These are phyloP conservation scores for Umbilicaria muhlenbergii DNA, from an alignment of 495 filamentous ascomycete species.

Conservation along the genomic window DNA sequence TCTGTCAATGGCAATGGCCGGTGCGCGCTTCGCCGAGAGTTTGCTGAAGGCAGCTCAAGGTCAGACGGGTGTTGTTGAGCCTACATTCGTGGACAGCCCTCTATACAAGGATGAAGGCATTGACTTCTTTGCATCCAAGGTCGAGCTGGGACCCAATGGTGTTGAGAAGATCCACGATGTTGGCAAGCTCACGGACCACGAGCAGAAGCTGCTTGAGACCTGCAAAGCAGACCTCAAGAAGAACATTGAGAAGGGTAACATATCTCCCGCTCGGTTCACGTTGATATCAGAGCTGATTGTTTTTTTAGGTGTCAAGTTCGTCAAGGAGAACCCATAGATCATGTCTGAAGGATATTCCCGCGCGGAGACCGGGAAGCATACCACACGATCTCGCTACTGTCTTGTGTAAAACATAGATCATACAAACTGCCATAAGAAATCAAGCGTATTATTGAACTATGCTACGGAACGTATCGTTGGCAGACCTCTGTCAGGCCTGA, in stretches of 20 bases:
- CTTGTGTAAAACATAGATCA: too few species aligned
- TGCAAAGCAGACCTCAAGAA: slow-evolving; percentile 78
- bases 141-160: slow-evolving; percentile 92
- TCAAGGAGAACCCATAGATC: slow-evolving; percentile 52
- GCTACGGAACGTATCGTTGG: too few species aligned
- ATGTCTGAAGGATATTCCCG: too few species aligned
- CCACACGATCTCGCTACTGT: too few species aligned
- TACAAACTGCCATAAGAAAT: too few species aligned
- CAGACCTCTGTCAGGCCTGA: too few species aligned
- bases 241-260: slow-evolving; percentile 57
- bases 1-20: slow-evolving; percentile 97
- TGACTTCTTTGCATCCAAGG: slow-evolving; percentile 86
- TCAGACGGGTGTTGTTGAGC: slow-evolving; percentile 89
- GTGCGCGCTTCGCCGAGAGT: slow-evolving; percentile 91
- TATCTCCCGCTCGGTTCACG: neutral
- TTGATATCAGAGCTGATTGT: slow-evolving; percentile 3
- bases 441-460: too few species aligned
- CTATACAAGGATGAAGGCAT: slow-evolving; percentile 95
- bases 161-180: slow-evolving; percentile 82
- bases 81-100: slow-evolving; percentile 90
- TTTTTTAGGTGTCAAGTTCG: slow-evolving; percentile 40
- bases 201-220: slow-evolving; percentile 79
- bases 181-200: slow-evolving; percentile 64
- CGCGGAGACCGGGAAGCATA: too few species aligned
- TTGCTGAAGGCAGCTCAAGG: slow-evolving; percentile 85